Evolutionary conservation across 495 filamentous ascomycete genomes (phyloP).

Genomic region (Eremomyces bilateralis): DNA sequence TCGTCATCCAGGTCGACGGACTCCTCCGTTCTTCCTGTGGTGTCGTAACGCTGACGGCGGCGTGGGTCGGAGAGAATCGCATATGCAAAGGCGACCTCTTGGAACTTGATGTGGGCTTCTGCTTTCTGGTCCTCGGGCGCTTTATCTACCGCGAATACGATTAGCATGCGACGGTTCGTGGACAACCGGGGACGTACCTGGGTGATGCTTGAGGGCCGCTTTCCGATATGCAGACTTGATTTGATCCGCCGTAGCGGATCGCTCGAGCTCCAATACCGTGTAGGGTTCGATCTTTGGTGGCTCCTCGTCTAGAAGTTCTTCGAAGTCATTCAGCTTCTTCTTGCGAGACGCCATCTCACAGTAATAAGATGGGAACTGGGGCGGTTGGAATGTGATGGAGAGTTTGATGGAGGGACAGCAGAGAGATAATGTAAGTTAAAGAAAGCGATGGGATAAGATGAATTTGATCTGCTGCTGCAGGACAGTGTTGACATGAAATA

Average conservation of each 20-base stretch:
- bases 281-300: slow-evolving; percentile 22
- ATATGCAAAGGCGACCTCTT: slow-evolving; percentile 81
- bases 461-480: no score
- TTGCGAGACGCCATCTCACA: no score
- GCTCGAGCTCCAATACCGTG: slow-evolving; percentile 17
- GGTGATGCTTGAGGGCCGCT: slow-evolving; percentile 21
- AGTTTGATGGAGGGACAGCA: not conserved
- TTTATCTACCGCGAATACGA: slow-evolving; percentile 36
- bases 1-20: slow-evolving; percentile 43
- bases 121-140: slow-evolving; percentile 37
- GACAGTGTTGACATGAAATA: no score
- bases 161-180: not conserved
- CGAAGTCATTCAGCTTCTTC: no score
- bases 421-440: no score
- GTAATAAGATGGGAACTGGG: no score
- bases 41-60: slow-evolving; percentile 66
- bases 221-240: slow-evolving; percentile 24
- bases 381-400: not conserved
- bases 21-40: slow-evolving; percentile 69
- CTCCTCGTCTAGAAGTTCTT: slow-evolving; percentile 9
- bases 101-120: slow-evolving; percentile 57
- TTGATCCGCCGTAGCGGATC: slow-evolving; percentile 15
- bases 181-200: slow-evolving; percentile 10
- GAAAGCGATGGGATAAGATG: no score
- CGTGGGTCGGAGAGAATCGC: slow-evolving; percentile 65